These are phyloP conservation scores for Begonia fuchsioides DNA, from an alignment of 306 rosid genomes.

Conservation along the genomic window DNA sequence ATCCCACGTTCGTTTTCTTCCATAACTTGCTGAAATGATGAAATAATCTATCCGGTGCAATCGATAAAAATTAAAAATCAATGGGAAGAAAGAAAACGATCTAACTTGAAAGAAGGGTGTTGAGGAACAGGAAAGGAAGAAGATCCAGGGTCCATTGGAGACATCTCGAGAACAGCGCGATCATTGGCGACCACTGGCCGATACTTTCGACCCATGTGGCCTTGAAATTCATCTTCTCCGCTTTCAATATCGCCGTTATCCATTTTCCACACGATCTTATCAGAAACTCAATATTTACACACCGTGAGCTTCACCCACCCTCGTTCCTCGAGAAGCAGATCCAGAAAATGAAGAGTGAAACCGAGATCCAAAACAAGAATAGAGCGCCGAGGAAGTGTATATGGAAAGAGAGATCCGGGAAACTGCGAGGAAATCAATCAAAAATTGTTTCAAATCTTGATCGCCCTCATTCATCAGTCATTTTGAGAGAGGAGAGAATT, in stretches of 20 bases:
- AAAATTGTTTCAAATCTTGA: too few relatives aligned
- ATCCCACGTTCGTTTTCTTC: too few relatives aligned
- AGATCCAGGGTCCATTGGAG: slow-evolving; percentile 80
- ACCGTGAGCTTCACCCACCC: neutral
- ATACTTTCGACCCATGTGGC: slow-evolving; percentile 57
- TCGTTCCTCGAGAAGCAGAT: slow-evolving; percentile 9
- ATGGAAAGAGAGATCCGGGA: slow-evolving; percentile 5
- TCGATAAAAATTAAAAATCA: too few relatives aligned
- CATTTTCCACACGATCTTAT: slow-evolving; percentile 17
- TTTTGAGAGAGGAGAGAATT: neutral
- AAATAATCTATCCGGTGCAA: too few relatives aligned
- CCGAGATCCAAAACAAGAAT: slow-evolving; percentile 3
- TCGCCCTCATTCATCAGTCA: too few relatives aligned
- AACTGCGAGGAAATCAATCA: too few relatives aligned
- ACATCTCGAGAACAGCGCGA: slow-evolving; percentile 97
- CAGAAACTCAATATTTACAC: neutral
- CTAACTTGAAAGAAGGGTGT: slow-evolving; percentile 48
- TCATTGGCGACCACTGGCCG: slow-evolving; percentile 81
- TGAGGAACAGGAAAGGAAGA: slow-evolving; percentile 29
- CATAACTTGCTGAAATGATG: too few relatives aligned
- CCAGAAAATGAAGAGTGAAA: slow-evolving; percentile 1
- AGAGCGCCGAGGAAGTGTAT: slow-evolving; percentile 1
- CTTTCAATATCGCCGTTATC: slow-evolving; percentile 73
- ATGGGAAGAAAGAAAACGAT: neutral
- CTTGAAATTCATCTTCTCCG: slow-evolving; percentile 49